These are phyloP conservation scores for Penicillium parvum DNA, from an alignment of 495 filamentous ascomycete species.

Conservation along the genomic window DNA sequence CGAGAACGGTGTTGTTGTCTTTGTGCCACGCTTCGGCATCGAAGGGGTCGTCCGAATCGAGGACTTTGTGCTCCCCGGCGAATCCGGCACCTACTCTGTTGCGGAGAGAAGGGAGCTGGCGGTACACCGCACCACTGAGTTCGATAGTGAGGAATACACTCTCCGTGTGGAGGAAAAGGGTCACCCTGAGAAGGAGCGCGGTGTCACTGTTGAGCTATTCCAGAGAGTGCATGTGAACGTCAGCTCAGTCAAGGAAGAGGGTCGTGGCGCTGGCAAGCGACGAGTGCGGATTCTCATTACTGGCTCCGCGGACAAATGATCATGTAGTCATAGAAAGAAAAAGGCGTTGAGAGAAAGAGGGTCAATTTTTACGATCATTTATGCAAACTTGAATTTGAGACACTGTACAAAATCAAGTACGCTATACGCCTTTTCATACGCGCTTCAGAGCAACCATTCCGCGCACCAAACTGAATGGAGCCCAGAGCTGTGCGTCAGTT, in stretches of 20 bases:
- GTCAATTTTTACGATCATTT: not conserved
- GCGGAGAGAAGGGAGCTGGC: constrained; percentile 39
- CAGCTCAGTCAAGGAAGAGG: constrained; percentile 85
- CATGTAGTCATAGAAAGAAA: constrained; percentile 16
- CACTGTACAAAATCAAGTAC: not conserved
- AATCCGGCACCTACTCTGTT: constrained; percentile 34
- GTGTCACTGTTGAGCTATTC: constrained; percentile 73
- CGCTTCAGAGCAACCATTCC: constrained; percentile 34
- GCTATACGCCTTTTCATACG: constrained; percentile 19
- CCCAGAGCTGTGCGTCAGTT: constrained; percentile 20
- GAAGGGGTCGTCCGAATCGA: constrained; percentile 82
- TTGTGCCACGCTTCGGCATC: constrained; percentile 92
- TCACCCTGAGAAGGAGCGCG: constrained; percentile 46
- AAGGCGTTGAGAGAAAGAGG: constrained; percentile 6
- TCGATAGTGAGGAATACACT: constrained; percentile 78
- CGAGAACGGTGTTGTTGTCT: constrained; percentile 92
- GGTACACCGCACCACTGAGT: constrained; percentile 57
- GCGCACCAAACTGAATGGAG: constrained; percentile 22
- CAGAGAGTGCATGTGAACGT: constrained; percentile 83
- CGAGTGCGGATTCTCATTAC: constrained; percentile 47
- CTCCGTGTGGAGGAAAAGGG: constrained; percentile 52
- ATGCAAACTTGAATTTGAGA: not conserved
- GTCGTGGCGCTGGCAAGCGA: constrained; percentile 78
- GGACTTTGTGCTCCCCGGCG: constrained; percentile 73
- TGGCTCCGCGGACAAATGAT: constrained; percentile 14